Base-by-base conservation (phyloP, 768 basidiomycete genomes). In the Amanita exitialis region DNA sequence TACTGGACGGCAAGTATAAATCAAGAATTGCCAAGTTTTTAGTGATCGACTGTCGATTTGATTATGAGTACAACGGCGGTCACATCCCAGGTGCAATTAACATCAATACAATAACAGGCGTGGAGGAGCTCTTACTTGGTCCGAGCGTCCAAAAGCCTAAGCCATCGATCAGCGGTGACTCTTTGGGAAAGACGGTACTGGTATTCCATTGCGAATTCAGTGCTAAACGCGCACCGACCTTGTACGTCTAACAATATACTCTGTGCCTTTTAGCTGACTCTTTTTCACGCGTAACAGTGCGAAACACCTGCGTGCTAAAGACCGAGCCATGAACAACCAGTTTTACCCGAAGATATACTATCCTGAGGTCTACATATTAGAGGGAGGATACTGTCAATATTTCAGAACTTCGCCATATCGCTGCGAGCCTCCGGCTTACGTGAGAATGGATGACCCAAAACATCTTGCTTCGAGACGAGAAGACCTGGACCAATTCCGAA, bases 131-230 rank as follows among this genome's bases (percentile, higher is more conserved):
- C 45, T 69, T 98, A 35, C 79, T 98, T 37, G 75, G 83, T 3
- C 60, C 67, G 20, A 71, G 65, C 53, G 62, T 72, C 55, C 69
- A 66, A 51, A 82, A 76, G 64, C 86, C 87, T 8, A 71, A 65
- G 51, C 79, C 86, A 4, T 83, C 82, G 30, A 72, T 79, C 36
- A 93, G 90, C 64, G 87, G 90, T 18, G 86, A 93, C 57, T 50
- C 65, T 0, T 69, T 70, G 12, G 78, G 75, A 66, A 94, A 94
- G 70, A 92, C 86, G 1, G 70, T 98, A 28, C 68, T 98, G 37
- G 77, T 99, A 42, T 98, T 99, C 75, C 96, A 99, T 62, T 99
- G 96, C 71, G 96, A 99, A 68, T 97, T 97, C 62, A 93, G 90
- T 56, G 85, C 79, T 15, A 96, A 96, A 68, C 77, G 96, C 38